Evolutionary conservation across 257 asterid genomes (phyloP).

Genomic region (Petrea volubilis): DNA sequence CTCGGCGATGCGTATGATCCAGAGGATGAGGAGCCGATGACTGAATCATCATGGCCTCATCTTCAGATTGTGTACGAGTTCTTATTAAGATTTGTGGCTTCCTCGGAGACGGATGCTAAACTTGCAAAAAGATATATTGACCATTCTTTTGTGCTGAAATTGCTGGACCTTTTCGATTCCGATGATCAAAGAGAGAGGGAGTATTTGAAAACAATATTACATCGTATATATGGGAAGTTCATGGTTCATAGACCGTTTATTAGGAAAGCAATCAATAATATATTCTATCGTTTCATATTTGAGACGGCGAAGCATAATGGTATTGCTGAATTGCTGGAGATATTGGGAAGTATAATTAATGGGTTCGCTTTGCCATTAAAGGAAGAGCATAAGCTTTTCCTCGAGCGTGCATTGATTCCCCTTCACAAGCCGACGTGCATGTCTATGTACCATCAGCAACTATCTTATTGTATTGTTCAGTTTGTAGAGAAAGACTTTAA

Average conservation of each 20-base stretch:
- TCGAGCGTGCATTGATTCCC: constrained; percentile 40
- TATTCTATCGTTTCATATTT: constrained; percentile 38
- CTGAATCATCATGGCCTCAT: constrained; percentile 45
- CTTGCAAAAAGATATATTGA: constrained; percentile 42
- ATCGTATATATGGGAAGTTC: constrained; percentile 43
- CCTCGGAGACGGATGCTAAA: constrained; percentile 39
- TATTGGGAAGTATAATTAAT: constrained; percentile 44
- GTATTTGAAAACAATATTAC: constrained; percentile 41
- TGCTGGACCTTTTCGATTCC: constrained; percentile 45
- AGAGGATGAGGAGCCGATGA: constrained; percentile 42
- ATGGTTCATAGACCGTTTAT: constrained; percentile 48
- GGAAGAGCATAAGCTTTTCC: constrained; percentile 52
- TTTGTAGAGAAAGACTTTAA: constrained; percentile 43
- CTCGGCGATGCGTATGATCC: constrained; percentile 35
- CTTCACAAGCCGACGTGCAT: constrained; percentile 47
- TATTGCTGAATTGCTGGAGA: constrained; percentile 44
- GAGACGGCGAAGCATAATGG: constrained; percentile 47
- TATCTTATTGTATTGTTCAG: constrained; percentile 40
- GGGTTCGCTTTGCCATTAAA: constrained; percentile 49
- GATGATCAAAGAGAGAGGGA: constrained; percentile 50
- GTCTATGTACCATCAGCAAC: constrained; percentile 40
- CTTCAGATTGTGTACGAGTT: constrained; percentile 46
- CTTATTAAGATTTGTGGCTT: constrained; percentile 38
- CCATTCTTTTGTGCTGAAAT: constrained; percentile 46
- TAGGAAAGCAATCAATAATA: constrained; percentile 42